Base-by-base conservation (phyloP, 169 alveolate species). In the Eimeria maxima region DNA sequence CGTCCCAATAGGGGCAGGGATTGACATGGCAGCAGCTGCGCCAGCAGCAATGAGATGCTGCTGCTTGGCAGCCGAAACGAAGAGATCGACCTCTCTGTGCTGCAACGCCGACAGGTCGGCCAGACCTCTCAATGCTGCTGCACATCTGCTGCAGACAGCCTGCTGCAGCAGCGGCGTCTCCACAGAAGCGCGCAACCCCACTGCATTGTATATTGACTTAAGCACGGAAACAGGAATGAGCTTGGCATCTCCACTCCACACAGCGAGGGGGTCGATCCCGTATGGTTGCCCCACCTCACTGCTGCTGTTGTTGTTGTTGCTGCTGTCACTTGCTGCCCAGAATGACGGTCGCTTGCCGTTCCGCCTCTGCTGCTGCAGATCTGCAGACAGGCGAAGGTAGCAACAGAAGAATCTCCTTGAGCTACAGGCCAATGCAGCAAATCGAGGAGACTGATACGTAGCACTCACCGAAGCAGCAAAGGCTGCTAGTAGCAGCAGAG, bases 231-330 rank as follows among this genome's bases (percentile, higher is more conserved):
- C 53, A 11, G 95, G 95, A 20, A 91, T 13, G 11, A 60, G 80
- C 91, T 91, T 91, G 14, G 95, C 95, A 24, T 91, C 95, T n/a
- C 95, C 95, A 22, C 90, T 78, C 95, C 95, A 91, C 10, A 91
- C 88, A 4, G 86, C 87, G 14, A 91, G 83, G 67, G 95, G 95
- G 38, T 91, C 95, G 33, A 91, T 65, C 42, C 95, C 95, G 7
- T 73, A 83, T 11, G 86, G 83, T 55, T 80, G 92, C 50, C 92
- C 92, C 74, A 84, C 78, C 47, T 10, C 76, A 6, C 60, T 53
- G 92, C 42, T 84, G 76, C 60, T 84, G 92, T 20, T 60, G 78
- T 13, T 55, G 74, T 60, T 53, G 65, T 18, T 76, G 87, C 33
- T 76, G 92, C 29, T 55, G 92, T 53, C 78, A 20, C 22, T 38